These are phyloP conservation scores for Astrothelium subdiscretum DNA, from an alignment of 495 filamentous ascomycete species.

Conservation along the genomic window DNA sequence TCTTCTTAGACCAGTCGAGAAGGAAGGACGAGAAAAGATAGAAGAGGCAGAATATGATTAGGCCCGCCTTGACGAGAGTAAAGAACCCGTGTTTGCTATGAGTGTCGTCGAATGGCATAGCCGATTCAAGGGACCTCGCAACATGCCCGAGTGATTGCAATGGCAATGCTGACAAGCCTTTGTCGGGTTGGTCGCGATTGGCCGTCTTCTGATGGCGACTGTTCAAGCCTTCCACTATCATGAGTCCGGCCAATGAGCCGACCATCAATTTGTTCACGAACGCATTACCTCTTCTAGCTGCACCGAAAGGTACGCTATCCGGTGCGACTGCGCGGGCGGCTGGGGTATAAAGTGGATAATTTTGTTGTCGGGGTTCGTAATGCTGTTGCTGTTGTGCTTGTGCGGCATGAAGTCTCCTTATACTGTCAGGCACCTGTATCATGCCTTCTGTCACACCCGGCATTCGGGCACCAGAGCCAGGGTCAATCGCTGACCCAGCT, in stretches of 20 bases:
- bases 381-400: conserved; percentile 28
- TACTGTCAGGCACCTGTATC: conserved; percentile 67
- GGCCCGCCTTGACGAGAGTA: conserved; percentile 41
- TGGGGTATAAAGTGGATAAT: neutral
- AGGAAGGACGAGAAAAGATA: conserved; percentile 59
- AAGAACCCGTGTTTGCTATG: neutral
- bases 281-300: conserved; percentile 10
- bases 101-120: neutral
- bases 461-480: neutral
- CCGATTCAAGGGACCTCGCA: neutral
- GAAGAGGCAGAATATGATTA: conserved; percentile 55
- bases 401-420: conserved; percentile 52
- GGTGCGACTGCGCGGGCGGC: neutral
- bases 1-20: conserved; percentile 36
- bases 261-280: conserved; percentile 73
- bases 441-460: conserved; percentile 44
- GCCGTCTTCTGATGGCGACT: conserved; percentile 39
- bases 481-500: neutral
- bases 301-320: neutral
- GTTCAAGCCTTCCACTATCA: conserved; percentile 71
- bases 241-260: conserved; percentile 78
- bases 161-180: conserved; percentile 54
- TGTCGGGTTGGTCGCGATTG: neutral
- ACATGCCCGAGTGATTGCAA: neutral
- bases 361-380: neutral